Conservation (phyloP, 108 stramenopile species). For the Nannochloropsis oceanica region DNA sequence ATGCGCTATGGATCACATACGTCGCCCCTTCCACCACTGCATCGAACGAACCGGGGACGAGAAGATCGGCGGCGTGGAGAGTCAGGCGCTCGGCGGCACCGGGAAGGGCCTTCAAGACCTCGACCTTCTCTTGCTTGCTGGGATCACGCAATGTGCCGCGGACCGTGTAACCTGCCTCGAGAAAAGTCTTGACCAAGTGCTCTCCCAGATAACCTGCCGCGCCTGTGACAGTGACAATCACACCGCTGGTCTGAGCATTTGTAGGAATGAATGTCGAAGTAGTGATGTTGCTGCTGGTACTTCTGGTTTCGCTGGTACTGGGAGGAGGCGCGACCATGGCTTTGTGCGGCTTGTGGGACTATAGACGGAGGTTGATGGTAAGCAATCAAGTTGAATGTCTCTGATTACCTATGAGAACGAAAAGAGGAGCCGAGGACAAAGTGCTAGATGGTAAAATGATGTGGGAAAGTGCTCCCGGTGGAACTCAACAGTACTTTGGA, state of each 20-base stretch:
- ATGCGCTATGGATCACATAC: constrained; percentile 24
- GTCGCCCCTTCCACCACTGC: constrained; percentile 19
- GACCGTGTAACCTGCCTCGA: background rate
- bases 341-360: no score
- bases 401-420: no score
- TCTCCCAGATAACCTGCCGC: background rate
- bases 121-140: background rate
- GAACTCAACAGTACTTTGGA: no score
- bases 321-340: no score
- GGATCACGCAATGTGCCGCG: background rate
- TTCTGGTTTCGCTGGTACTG: no score
- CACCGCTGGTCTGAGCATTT: background rate
- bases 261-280: background rate
- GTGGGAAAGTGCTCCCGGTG: no score
- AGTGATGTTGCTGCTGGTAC: no score
- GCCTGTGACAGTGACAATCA: background rate
- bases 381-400: no score
- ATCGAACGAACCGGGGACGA: constrained; percentile 19
- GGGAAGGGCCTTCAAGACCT: background rate
- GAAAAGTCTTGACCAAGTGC: background rate
- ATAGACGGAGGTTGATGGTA: no score
- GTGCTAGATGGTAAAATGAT: no score
- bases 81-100: constrained; percentile 30
- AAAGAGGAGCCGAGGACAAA: no score
- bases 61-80: constrained; percentile 13